These are phyloP conservation scores for Leucocoprinus birnbaumii DNA, from an alignment of 768 basidiomycete species.

Conservation along the genomic window DNA sequence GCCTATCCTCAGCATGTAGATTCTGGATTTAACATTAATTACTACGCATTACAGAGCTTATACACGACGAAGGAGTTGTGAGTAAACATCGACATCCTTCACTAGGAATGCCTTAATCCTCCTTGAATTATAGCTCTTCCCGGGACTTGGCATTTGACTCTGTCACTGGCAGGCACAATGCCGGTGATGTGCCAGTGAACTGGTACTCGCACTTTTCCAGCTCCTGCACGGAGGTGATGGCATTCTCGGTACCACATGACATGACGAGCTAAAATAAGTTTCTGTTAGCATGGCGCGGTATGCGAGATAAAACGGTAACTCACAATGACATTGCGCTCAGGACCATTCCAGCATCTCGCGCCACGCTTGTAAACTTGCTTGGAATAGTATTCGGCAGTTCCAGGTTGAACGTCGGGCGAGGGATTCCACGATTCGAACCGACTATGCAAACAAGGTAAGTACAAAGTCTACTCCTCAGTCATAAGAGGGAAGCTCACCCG, in stretches of 20 bases:
- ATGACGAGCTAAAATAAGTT: slow-evolving; percentile 58
- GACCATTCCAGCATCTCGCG: slow-evolving; percentile 95
- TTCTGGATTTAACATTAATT: too few relatives aligned
- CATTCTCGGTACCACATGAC: slow-evolving; percentile 84
- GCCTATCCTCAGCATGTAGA: too few relatives aligned
- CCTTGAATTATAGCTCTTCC: slow-evolving; percentile 44
- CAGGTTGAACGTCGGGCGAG: slow-evolving; percentile 49
- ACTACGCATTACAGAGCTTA: too few relatives aligned
- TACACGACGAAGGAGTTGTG: too few relatives aligned
- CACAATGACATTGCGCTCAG: slow-evolving; percentile 81
- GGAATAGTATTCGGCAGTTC: slow-evolving; percentile 72
- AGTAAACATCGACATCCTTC: too few relatives aligned
- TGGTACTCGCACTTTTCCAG: slow-evolving; percentile 97
- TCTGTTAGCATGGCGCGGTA: slow-evolving; percentile 8
- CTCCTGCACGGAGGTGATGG: slow-evolving; percentile 74
- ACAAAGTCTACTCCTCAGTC: too few relatives aligned
- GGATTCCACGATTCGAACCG: slow-evolving; percentile 83
- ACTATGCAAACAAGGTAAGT: too few relatives aligned
- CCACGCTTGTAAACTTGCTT: slow-evolving; percentile 84
- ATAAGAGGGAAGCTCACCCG: slow-evolving; percentile 57
- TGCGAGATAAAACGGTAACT: slow-evolving; percentile 17
- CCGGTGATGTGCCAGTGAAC: slow-evolving; percentile 81
- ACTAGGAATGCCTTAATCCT: too few relatives aligned
- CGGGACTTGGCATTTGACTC: slow-evolving; percentile 31
- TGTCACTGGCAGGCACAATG: slow-evolving; percentile 66